Percentiles rank a stretch among this genome's conserved stretches.
These are phyloP conservation scores for Ophiostoma himal-ulmi DNA, from an alignment of 2,329 filamentous ascomycete species.

Conservation along the genomic window DNA sequence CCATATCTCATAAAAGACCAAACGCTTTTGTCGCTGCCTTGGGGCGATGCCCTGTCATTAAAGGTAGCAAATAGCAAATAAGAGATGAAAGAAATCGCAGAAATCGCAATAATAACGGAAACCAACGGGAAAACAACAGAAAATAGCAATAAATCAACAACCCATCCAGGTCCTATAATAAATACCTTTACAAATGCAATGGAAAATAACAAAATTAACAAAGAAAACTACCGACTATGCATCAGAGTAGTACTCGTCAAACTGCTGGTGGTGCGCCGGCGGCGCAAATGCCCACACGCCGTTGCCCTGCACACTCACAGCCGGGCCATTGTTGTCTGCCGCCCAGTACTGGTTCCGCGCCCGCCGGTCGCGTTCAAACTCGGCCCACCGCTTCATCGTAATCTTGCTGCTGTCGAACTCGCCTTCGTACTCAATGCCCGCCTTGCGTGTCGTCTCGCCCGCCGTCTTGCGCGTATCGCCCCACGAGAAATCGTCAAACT, in stretches of 20 bases:
- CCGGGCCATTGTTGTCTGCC: constrained; percentile 46
- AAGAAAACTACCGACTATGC: constrained; percentile 33
- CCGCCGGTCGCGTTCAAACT: constrained; percentile 72
- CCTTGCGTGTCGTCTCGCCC: constrained; percentile 83
- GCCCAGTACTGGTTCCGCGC: constrained; percentile 48
- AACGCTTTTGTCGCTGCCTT: constrained; percentile 10
- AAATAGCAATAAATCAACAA: constrained; percentile 1
- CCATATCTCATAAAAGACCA: neutral
- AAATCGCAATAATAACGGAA: neutral
- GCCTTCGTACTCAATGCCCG: constrained; percentile 78
- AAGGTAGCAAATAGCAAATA: neutral
- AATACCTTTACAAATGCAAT: neutral
- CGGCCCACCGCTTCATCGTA: constrained; percentile 97
- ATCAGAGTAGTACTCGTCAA: constrained; percentile 53
- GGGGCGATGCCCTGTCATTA: neutral
- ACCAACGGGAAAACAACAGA: neutral
- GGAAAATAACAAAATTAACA: neutral
- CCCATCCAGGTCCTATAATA: neutral
- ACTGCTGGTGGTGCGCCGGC: constrained; percentile 40
- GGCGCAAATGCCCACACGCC: constrained; percentile 38
- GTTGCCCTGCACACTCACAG: constrained; percentile 26
- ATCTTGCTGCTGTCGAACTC: constrained; percentile 99
- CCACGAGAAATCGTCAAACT: constrained; percentile 99
- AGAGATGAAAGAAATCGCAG: neutral
- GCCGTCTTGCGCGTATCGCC: constrained; percentile 95